Percentiles rank a stretch among this genome's conserved stretches.
Evolutionary conservation across 495 filamentous ascomycete species (phyloP).

Genomic region (Neurospora africana): DNA sequence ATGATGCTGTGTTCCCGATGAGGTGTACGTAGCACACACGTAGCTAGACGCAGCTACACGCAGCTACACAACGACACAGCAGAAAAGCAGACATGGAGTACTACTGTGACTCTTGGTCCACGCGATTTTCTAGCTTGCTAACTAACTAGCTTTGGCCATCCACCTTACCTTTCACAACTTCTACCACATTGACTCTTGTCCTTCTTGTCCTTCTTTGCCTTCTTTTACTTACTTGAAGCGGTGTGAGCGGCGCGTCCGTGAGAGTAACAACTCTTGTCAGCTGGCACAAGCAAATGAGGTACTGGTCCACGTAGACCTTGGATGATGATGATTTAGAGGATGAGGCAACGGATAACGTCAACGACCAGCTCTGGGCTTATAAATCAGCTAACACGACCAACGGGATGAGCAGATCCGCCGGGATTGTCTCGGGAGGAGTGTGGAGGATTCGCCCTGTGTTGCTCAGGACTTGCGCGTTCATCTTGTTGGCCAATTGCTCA

Average conservation of each 20-base stretch:
- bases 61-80: neutral
- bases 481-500: neutral
- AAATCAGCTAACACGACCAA: neutral
- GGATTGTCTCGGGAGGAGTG: neutral
- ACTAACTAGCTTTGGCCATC: neutral
- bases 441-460: neutral
- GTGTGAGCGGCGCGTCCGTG: neutral
- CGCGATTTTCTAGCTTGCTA: neutral
- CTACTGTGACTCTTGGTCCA: neutral
- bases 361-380: neutral
- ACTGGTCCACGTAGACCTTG: neutral
- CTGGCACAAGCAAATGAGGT: neutral
- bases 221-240: neutral
- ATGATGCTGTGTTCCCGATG: neutral
- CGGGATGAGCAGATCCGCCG: neutral
- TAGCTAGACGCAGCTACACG: neutral
- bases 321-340: neutral
- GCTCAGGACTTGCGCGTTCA: neutral
- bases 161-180: neutral
- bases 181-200: neutral
- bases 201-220: neutral
- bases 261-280: neutral
- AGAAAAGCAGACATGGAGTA: neutral
- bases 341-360: neutral
- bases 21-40: neutral